phyloP scores from a whole-genome alignment of 371 early-diverging fungal species.

The Apophysomyces trapeziformis region DNA sequence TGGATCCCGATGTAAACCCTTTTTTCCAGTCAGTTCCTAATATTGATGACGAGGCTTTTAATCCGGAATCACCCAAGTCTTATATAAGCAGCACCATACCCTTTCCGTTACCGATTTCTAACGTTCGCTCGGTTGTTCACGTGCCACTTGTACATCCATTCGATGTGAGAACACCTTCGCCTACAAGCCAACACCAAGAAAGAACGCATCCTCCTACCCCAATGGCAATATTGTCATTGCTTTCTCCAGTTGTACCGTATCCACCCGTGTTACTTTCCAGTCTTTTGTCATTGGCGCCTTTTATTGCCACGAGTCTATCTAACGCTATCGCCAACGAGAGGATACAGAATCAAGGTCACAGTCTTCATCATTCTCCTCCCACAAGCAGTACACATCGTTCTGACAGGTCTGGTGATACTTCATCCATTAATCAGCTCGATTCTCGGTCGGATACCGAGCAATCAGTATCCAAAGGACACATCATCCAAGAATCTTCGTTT shows the following conservation, averaged over 20 bases:
- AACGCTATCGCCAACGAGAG: conserved; percentile 31
- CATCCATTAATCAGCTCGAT: background rate
- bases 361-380: background rate
- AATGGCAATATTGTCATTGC: conserved; percentile 63
- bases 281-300: conserved; percentile 55
- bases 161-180: conserved; percentile 32
- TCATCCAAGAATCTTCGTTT: background rate
- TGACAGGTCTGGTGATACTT: background rate
- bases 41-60: conserved; percentile 67
- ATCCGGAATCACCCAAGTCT: conserved; percentile 55
- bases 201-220: conserved; percentile 45
- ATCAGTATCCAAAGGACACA: conserved; percentile 17
- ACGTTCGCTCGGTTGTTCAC: conserved; percentile 64
- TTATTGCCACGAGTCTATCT: conserved; percentile 54
- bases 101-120: conserved; percentile 48
- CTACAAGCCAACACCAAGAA: conserved; percentile 14
- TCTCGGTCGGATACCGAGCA: conserved; percentile 15
- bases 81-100: conserved; percentile 35
- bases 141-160: conserved; percentile 55
- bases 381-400: background rate
- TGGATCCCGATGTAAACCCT: conserved; percentile 65
- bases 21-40: conserved; percentile 61
- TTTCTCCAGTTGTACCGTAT: conserved; percentile 65
- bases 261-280: conserved; percentile 56
- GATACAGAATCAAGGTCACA: conserved; percentile 6